Conservation (phyloP, 139 green algal genomes). For the Chlamydomonas sp. region DNA sequence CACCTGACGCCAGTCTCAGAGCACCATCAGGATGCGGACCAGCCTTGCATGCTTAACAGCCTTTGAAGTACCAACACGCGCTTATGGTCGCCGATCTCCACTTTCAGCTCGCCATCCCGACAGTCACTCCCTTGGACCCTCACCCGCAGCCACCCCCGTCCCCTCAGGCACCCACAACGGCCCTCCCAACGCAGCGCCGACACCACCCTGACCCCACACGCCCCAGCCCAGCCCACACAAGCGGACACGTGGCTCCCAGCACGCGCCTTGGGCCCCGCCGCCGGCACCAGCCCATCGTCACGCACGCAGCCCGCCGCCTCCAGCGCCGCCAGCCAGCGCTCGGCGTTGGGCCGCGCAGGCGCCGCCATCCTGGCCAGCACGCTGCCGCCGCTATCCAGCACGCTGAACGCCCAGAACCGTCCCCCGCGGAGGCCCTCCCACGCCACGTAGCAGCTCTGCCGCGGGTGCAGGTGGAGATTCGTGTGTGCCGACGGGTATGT, state of each 20-base stretch:
- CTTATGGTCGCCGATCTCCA: too few species aligned
- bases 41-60: too few species aligned
- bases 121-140: too few species aligned
- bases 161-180: too few species aligned
- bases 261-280: conserved; percentile 12
- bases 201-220: background rate
- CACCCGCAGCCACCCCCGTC: too few species aligned
- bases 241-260: too few species aligned
- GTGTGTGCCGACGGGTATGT: background rate
- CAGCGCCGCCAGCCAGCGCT: conserved; percentile 65
- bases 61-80: too few species aligned
- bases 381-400: conserved; percentile 13
- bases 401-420: conserved; percentile 30
- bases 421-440: conserved; percentile 27
- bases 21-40: too few species aligned
- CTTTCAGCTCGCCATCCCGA: too few species aligned
- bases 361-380: conserved; percentile 54
- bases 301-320: conserved; percentile 53
- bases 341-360: conserved; percentile 34
- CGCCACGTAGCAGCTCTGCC: conserved; percentile 38
- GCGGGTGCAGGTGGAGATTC: background rate
- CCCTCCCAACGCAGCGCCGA: too few species aligned
- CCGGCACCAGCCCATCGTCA: conserved; percentile 22
- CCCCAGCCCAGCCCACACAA: background rate
- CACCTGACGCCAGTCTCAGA: too few species aligned